Base-by-base conservation (phyloP, 306 rosid species). In the Erythrophleum fordii region DNA sequence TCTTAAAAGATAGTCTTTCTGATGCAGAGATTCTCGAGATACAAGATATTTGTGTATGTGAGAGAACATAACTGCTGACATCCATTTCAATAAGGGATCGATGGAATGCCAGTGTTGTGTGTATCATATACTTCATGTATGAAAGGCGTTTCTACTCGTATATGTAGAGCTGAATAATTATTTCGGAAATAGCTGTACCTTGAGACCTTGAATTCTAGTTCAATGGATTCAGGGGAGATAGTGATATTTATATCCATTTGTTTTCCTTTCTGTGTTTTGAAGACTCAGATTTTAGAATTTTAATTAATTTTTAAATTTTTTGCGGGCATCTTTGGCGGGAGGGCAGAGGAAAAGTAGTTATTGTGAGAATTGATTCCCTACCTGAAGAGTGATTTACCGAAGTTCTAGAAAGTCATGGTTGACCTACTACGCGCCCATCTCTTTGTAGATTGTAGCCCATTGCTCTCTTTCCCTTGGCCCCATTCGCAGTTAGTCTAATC, bases 21-120 rank as follows among this genome's bases (percentile, higher is more conserved):
- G 81, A 72, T 81, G 90, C 83, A 69, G 88, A 56, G 52, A 84
- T 72, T 49, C 61, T 23, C 72, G 53, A 74, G 82, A 77, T 84
- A 44, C 56, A 48, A 72, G 80, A 71, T 72, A 69, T 55, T 44
- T 62, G 46, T 70, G 72, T 25, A 46, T 34, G 61, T 69, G 75
- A 62, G 80, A 69, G 76, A 75, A 62, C 76, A 71, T 22, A 76
- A 68, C 66, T 29, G 73, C 85, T 71, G 46, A 69, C 58, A 26
- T 79, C 77, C 80, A 34, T 69, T 85, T 65, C 75, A 73, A n/a
- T 77, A 45, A 49, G 45, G 83, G 84, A 78, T 69, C 77, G 41
- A 55, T 67, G 77, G 77, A 82, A 69, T 69, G 67, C 72, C 82
- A 69, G 51, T 55, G 46, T 73, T 80, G 78, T 65, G 75, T 49